Percentiles rank a stretch among this genome's conserved stretches.
These are phyloP conservation scores for Atractiella rhizophila DNA, from an alignment of 768 basidiomycete species.

Conservation along the genomic window DNA sequence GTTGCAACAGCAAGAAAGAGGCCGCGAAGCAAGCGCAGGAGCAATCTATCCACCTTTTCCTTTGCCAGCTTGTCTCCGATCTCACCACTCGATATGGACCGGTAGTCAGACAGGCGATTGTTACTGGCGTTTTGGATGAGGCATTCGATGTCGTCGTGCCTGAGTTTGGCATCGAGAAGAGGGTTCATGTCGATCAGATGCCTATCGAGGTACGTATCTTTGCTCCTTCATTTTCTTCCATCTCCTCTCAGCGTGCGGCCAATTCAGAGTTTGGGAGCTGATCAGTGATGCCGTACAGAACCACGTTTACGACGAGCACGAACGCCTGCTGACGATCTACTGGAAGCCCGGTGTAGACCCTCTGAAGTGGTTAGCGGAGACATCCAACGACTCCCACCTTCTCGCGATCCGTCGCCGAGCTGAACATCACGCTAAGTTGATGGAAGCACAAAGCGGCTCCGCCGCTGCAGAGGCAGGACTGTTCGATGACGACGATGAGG, in stretches of 20 bases:
- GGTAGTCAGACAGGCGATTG: slow-evolving; percentile 79
- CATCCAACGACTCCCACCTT: slow-evolving; percentile 84
- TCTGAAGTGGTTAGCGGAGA: slow-evolving; percentile 79
- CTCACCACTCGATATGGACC: slow-evolving; percentile 85
- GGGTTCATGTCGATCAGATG: slow-evolving; percentile 97
- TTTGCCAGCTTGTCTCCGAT: slow-evolving; percentile 81
- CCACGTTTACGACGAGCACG: slow-evolving; percentile 85
- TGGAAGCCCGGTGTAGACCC: slow-evolving; percentile 70
- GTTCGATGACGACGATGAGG: slow-evolving; percentile 51
- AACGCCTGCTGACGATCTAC: slow-evolving; percentile 73
- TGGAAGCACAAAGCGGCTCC: slow-evolving; percentile 66
- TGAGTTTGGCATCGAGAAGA: slow-evolving; percentile 96
- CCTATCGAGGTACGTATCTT: slow-evolving; percentile 54
- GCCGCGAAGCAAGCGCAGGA: slow-evolving; percentile 80
- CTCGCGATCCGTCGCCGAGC: slow-evolving; percentile 82
- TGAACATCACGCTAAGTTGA: slow-evolving; percentile 68
- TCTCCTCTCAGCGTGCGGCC: not conserved
- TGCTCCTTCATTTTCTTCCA: not conserved
- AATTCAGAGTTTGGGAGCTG: slow-evolving; percentile 12
- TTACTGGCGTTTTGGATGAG: slow-evolving; percentile 84
- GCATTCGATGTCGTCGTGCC: slow-evolving; percentile 90
- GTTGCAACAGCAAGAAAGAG: slow-evolving; percentile 54
- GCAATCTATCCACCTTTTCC: slow-evolving; percentile 81
- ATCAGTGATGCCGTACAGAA: slow-evolving; percentile 31
- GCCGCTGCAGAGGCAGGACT: slow-evolving; percentile 65